Evolutionary conservation across 1,284 basidiomycete species (phyloP).

Genomic region (Ganoderma sinense): DNA sequence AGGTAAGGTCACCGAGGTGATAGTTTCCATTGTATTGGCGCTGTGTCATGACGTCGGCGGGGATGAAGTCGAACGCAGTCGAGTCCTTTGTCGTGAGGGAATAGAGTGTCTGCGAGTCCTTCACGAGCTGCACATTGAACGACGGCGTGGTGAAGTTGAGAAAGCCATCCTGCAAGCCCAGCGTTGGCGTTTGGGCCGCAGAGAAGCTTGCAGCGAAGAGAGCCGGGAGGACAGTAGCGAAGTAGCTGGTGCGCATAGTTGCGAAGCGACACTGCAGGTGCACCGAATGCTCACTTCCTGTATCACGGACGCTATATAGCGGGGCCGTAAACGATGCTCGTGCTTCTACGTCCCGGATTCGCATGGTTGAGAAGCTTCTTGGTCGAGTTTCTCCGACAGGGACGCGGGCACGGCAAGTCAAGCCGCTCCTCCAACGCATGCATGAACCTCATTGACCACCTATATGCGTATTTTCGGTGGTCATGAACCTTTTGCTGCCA

Average conservation of each 20-base stretch:
- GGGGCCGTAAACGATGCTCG: not conserved
- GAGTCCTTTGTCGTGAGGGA: slow-evolving; percentile 51
- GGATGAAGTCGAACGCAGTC: slow-evolving; percentile 60
- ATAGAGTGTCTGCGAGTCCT: slow-evolving; percentile 65
- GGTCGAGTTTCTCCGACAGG: slow-evolving; percentile 8
- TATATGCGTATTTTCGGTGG: not conserved
- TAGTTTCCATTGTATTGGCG: slow-evolving; percentile 59
- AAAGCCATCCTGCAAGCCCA: slow-evolving; percentile 58
- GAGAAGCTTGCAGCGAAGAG: slow-evolving; percentile 8
- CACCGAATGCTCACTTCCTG: not conserved
- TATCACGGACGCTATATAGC: slow-evolving; percentile 8
- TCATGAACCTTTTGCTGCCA: not conserved
- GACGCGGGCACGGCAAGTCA: not conserved
- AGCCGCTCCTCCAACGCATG: not conserved
- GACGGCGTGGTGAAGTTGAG: slow-evolving; percentile 52
- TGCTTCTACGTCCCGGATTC: slow-evolving; percentile 5
- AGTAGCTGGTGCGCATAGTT: slow-evolving; percentile 5
- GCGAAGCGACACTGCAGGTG: not conserved
- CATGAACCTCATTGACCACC: not conserved
- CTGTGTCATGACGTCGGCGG: slow-evolving; percentile 57
- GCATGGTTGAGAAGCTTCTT: slow-evolving; percentile 14
- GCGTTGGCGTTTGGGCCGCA: slow-evolving; percentile 32
- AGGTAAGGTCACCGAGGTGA: slow-evolving; percentile 65
- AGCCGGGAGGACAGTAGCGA: not conserved
- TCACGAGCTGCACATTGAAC: slow-evolving; percentile 57